A percentile compares a stretch with the other conserved stretches of the same genome.
These are phyloP conservation scores for Cunninghamia lanceolata DNA, from an alignment of 75 land plant genomes.

Conservation along the genomic window DNA sequence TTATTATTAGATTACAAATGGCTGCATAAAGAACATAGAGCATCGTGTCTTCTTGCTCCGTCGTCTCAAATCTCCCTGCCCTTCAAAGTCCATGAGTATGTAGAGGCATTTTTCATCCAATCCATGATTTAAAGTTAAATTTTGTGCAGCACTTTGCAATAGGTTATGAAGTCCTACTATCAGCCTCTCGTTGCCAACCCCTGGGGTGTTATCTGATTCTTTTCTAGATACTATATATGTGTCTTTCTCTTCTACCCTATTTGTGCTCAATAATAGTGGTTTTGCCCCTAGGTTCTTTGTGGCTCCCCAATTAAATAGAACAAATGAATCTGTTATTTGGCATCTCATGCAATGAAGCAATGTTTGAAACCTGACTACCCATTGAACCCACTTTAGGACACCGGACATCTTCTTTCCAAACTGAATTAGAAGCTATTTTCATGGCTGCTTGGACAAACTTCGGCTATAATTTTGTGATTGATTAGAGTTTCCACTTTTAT, in stretches of 20 bases:
- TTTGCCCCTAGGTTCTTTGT: constrained; percentile 48
- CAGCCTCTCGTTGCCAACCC: constrained; percentile 53
- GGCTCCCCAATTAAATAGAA: constrained; percentile 34
- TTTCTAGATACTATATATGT: constrained; percentile 33
- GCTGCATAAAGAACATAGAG: constrained; percentile 5
- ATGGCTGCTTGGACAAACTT: constrained; percentile 66
- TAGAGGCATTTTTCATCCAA: constrained; percentile 14
- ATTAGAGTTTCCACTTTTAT: constrained; percentile 83
- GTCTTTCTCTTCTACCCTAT: constrained; percentile 27
- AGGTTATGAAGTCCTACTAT: constrained; percentile 87
- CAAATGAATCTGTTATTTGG: constrained; percentile 30
- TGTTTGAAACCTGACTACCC: constrained; percentile 24
- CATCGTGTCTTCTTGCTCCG: constrained; percentile 13
- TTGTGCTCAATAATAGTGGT: constrained; percentile 33
- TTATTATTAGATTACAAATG: constrained; percentile 5
- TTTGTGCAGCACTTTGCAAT: constrained; percentile 63
- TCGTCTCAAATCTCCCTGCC: constrained; percentile 14
- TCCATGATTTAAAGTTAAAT: too few species aligned
- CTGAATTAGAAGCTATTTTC: constrained; percentile 35
- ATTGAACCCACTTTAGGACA: constrained; percentile 47
- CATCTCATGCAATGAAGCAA: constrained; percentile 34
- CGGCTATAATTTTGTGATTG: constrained; percentile 82
- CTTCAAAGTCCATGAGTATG: constrained; percentile 26
- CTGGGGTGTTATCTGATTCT: constrained; percentile 21
- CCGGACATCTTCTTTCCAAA: constrained; percentile 69